Evolutionary conservation across 2,329 filamentous ascomycete genomes (phyloP).

Genomic region (Trichoderma harzianum): DNA sequence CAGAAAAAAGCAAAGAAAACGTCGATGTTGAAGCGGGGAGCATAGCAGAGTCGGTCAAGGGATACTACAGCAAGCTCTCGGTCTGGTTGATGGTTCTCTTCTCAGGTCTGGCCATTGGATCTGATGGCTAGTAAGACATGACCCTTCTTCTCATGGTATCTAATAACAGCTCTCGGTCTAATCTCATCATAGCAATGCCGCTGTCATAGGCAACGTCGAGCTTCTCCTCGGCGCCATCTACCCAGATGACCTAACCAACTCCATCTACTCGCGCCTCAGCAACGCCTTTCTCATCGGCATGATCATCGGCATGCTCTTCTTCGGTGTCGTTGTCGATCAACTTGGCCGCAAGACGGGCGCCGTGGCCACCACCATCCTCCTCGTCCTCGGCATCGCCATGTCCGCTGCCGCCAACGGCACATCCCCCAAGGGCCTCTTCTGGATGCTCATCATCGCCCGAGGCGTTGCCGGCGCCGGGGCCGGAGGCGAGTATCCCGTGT

Average conservation of each 20-base stretch:
- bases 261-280: constrained; percentile 49
- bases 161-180: neutral
- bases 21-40: constrained; percentile 22
- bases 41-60: constrained; percentile 20
- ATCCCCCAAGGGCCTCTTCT: constrained; percentile 40
- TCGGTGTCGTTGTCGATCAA: constrained; percentile 48
- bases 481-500: constrained; percentile 52
- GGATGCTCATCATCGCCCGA: constrained; percentile 47
- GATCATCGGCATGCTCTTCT: constrained; percentile 54
- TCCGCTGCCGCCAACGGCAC: constrained; percentile 44
- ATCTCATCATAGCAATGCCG: constrained; percentile 34
- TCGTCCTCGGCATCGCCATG: constrained; percentile 45
- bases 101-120: constrained; percentile 44
- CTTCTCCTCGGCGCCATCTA: constrained; percentile 41
- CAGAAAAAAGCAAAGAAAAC: neutral
- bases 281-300: constrained; percentile 55
- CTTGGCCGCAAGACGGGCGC: constrained; percentile 49
- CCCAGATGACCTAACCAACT: constrained; percentile 39
- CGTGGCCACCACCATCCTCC: constrained; percentile 43
- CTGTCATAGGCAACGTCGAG: constrained; percentile 44
- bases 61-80: constrained; percentile 39
- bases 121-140: constrained; percentile 40
- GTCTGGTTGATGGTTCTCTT: constrained; percentile 44
- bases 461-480: constrained; percentile 43
- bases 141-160: neutral